Evolutionary conservation across 345 rosid genomes (phyloP), one percentile per base, ranked within the genome.

Genomic region (Bruguiera parviflora): DNA sequence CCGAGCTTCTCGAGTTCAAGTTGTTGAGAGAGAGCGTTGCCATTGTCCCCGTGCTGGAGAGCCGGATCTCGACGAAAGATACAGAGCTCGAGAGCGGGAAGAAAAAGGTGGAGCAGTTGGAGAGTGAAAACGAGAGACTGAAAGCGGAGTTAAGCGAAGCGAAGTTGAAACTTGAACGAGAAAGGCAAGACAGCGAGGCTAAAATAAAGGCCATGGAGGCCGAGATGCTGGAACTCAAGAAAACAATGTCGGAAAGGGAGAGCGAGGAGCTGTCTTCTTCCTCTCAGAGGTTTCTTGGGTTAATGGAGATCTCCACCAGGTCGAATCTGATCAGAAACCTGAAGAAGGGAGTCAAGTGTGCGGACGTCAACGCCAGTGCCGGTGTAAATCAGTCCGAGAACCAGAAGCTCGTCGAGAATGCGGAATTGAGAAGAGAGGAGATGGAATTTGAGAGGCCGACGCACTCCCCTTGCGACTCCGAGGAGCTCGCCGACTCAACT

Each of bases 1-100:
- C 99, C 0, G 92, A 95, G 83, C 84, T 87, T 65, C 81, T 95
- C 11, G 92, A 88, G 78, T 67, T 79, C 35, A 92, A 90, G 83
- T 84, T 95, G 18, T 61, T 90, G 2, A 86, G 69, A 62, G 99
- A 90, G 75, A 81, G 92, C 20, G 92, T 83, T 2, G 84, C 97
- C 1, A 88, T 92, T 5, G 84, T 94, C 21, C 98, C 98, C 2
- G 51, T 79, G 5, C 81, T 94, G 24, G 97, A 94, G 67, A 74
- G 77, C 13, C 84, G 79, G 71, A 82, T 92, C 69, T 59, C 67
- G 0, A 39, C 74, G 4, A 92, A 82, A 68, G 77, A 63, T 16
- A 68, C 72, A 0, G 92, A 84, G 72, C 57, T 95, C 31, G 81
- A 87, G 19, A 61, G 0, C 20, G 73, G 71, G 0, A 60, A 33